Conservation (phyloP, 2,329 filamentous ascomycete species). For the Triangularia verruculosa region DNA sequence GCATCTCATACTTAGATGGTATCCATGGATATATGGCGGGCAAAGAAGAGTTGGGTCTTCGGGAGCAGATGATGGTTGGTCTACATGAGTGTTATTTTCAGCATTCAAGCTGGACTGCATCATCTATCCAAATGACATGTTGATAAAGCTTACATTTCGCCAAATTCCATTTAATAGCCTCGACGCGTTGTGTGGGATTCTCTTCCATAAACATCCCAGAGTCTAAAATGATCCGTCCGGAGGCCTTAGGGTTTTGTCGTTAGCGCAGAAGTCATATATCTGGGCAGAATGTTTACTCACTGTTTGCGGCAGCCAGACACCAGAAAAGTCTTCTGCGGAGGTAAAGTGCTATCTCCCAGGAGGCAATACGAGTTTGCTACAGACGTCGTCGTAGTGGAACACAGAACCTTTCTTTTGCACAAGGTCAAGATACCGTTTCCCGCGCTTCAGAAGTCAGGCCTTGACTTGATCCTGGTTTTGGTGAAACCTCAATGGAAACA, state of each 20-base stretch:
- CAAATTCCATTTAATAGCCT: conserved; percentile 1
- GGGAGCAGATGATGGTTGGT: conserved; percentile 15
- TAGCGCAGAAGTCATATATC: background rate
- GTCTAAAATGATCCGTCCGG: background rate
- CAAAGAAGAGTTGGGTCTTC: conserved; percentile 19
- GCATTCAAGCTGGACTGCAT: background rate
- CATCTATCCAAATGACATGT: no score
- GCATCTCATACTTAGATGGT: conserved; percentile 28
- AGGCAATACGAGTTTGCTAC: background rate
- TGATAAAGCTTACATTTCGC: background rate
- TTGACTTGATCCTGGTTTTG: background rate
- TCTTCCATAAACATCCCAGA: conserved; percentile 31
- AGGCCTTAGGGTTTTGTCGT: background rate
- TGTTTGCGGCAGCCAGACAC: background rate
- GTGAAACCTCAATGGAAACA: background rate
- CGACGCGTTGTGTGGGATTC: conserved; percentile 18
- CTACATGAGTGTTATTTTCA: background rate
- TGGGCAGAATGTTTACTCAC: background rate
- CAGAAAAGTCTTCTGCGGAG: background rate
- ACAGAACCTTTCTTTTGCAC: background rate
- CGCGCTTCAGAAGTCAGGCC: background rate
- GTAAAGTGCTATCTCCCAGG: background rate
- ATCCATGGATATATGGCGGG: conserved; percentile 31
- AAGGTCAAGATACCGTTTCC: background rate
- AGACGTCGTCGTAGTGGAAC: background rate